phyloP scores from a whole-genome alignment of 1,139 yeast species.

The Blastobotrys serpentis region DNA sequence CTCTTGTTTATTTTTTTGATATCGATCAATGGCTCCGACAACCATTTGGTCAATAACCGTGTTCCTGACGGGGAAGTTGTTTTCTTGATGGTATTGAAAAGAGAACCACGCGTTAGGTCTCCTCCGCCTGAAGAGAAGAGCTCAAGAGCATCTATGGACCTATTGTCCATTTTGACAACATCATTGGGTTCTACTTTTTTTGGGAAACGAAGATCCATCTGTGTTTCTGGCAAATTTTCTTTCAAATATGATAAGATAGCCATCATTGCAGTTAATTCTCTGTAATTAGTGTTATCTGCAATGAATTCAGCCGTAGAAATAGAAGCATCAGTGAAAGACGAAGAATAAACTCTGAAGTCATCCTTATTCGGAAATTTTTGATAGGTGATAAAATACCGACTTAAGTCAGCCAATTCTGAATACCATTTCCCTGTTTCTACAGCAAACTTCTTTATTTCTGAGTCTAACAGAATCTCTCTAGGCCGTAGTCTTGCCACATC shows the following conservation, averaged over 20 bases:
- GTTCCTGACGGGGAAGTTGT: conserved; percentile 84
- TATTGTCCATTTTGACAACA: conserved; percentile 73
- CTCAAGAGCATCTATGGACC: conserved; percentile 83
- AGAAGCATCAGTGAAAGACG: conserved; percentile 24
- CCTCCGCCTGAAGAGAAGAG: conserved; percentile 58
- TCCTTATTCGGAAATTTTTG: conserved; percentile 42
- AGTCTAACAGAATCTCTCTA: conserved; percentile 57
- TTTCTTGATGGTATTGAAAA: conserved; percentile 62
- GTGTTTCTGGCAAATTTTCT: conserved; percentile 54
- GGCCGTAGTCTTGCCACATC: conserved; percentile 68
- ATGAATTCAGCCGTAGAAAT: conserved; percentile 19
- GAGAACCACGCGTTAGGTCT: conserved; percentile 63
- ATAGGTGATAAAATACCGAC: conserved; percentile 54
- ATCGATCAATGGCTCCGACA: conserved; percentile 74
- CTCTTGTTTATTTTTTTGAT: conserved; percentile 54
- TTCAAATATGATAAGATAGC: conserved; percentile 57
- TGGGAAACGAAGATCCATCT: conserved; percentile 54
- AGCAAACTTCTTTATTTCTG: conserved; percentile 32
- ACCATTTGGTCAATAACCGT: conserved; percentile 73
- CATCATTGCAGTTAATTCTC: conserved; percentile 53
- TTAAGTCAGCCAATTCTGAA: conserved; percentile 59
- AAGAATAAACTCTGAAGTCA: conserved; percentile 25
- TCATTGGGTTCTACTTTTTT: conserved; percentile 48
- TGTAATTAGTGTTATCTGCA: conserved; percentile 15
- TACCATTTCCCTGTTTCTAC: conserved; percentile 53